These are phyloP conservation scores for Schizosaccharomyces versatilis DNA, from an alignment of 1,139 yeast species.

Conservation along the genomic window DNA sequence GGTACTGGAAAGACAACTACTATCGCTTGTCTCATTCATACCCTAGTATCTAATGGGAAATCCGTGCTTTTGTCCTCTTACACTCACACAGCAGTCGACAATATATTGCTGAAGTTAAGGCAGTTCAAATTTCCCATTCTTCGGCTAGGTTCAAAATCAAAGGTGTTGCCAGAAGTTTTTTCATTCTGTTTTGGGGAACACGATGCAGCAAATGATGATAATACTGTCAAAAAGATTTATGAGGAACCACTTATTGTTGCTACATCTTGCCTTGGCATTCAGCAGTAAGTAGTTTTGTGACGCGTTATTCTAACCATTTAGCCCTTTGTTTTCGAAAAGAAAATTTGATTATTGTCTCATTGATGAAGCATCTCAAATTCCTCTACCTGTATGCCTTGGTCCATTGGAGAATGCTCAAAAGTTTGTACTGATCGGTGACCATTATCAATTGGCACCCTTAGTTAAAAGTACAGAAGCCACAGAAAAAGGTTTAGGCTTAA, in stretches of 20 bases:
- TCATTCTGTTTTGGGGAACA: conserved; percentile 31
- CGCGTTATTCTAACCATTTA: not conserved
- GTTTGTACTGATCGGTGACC: conserved; percentile 86
- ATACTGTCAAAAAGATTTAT: conserved; percentile 26
- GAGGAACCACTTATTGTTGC: conserved; percentile 48
- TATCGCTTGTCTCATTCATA: conserved; percentile 49
- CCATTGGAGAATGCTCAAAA: conserved; percentile 58
- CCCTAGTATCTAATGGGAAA: conserved; percentile 37
- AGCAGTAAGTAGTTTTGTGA: conserved; percentile 20
- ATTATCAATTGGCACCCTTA: conserved; percentile 39
- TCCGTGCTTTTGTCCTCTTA: conserved; percentile 62
- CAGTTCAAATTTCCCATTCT: conserved; percentile 27
- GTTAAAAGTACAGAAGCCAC: conserved; percentile 24
- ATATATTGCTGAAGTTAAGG: conserved; percentile 51
- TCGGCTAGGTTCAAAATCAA: conserved; percentile 20
- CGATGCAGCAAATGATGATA: conserved; percentile 17
- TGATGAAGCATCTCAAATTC: conserved; percentile 91
- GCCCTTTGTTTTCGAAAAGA: conserved; percentile 31
- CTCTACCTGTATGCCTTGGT: conserved; percentile 76
- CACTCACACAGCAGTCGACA: conserved; percentile 92
- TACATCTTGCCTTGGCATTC: conserved; percentile 63
- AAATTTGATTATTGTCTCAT: conserved; percentile 78
- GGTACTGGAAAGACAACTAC: conserved; percentile 96
- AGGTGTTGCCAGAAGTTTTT: conserved; percentile 40
- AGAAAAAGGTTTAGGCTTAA: conserved; percentile 45